Base-by-base conservation (phyloP, 2,329 filamentous ascomycete species). In the Exophiala lecanii-corni region DNA sequence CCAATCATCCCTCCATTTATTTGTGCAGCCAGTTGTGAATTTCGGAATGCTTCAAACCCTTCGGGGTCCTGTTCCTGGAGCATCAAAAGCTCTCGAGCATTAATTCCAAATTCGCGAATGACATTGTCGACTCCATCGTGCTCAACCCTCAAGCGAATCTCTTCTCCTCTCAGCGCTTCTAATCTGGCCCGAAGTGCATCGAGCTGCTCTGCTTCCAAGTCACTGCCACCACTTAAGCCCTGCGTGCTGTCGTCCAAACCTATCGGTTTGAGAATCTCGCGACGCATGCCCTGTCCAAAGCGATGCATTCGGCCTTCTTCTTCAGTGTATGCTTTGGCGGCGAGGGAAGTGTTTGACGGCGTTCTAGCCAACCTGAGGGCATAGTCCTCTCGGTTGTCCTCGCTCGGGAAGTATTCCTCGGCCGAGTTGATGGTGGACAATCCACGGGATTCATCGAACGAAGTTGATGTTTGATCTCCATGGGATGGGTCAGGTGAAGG, bases 281-380 rank as follows among this genome's bases (percentile, higher is more conserved):
- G 77, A 15, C 81, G 77, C 33, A 86, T 69, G 50, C 76, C 73
- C 56, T 85, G 81, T 20, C 81, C 79, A 26, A 86, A 73, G 18
- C 82, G 78, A 57, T 84, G 82, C 54, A 86, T 74, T 21, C 77
- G 77, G 21, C 82, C 82, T 73, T 86, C 82, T 66, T 86, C 82
- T 34, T 79, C 73, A 1, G 75, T 74, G 47, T 83, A 74, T 16
- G 77, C 78, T 38, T 78, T 78, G 3, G 78, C 76, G 33, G 81
- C 79, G 7, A 86, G 71, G 2, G 77, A 82, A n/a, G 83, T 81
- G 54, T 84, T 80, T 2, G 78, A 82, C 54, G 75, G 76, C 50
- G 78, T 74, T 20, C 81, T 73, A 1, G 76, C 76, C 16, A 76
- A 62, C 37, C 70, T 62, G 39, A 62, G 66, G 38, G 65, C 68